Evolutionary conservation across 305 asterid species (phyloP).

Genomic region (Rubia peregrina): DNA sequence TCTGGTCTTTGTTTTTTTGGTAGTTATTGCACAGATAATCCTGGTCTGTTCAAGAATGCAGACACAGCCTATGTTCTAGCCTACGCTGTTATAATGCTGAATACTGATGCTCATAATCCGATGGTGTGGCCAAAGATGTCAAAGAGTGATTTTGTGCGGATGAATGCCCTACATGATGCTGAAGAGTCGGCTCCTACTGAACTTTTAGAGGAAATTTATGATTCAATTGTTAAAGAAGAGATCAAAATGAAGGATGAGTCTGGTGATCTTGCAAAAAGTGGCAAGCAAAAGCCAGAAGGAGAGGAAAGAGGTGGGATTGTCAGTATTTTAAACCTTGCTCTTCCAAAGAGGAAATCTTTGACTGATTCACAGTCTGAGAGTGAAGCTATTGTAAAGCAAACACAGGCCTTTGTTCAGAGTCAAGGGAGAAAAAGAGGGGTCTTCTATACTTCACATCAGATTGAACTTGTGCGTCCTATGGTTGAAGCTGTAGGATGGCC

Average conservation of each 20-base stretch:
- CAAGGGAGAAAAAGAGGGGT: slow-evolving; percentile 86
- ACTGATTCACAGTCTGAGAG: slow-evolving; percentile 77
- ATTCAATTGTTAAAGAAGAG: slow-evolving; percentile 92
- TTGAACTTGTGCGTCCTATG: slow-evolving; percentile 94
- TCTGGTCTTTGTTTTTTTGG: slow-evolving; percentile 21
- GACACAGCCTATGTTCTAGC: slow-evolving; percentile 99
- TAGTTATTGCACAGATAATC: slow-evolving; percentile 96
- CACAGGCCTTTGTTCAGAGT: slow-evolving; percentile 75
- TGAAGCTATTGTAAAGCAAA: slow-evolving; percentile 78
- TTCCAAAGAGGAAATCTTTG: slow-evolving; percentile 68
- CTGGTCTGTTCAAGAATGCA: slow-evolving; percentile 94
- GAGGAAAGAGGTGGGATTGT: slow-evolving; percentile 85
- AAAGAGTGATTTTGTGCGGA: slow-evolving; percentile 84
- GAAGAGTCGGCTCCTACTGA: slow-evolving; percentile 95
- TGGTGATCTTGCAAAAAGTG: slow-evolving; percentile 46
- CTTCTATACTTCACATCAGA: slow-evolving; percentile 84
- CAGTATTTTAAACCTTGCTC: slow-evolving; percentile 92
- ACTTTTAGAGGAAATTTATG: slow-evolving; percentile 94
- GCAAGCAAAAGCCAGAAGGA: slow-evolving; percentile 72
- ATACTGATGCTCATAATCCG: slow-evolving; percentile 99
- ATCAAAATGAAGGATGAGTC: slow-evolving; percentile 97
- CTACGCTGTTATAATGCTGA: slow-evolving; percentile 98
- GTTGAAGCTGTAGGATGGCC: slow-evolving; percentile 99
- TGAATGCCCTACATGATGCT: slow-evolving; percentile 71
- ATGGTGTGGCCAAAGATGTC: slow-evolving; percentile 99